Base-by-base conservation (phyloP, 768 basidiomycete species). In the Podaxis sp. region DNA sequence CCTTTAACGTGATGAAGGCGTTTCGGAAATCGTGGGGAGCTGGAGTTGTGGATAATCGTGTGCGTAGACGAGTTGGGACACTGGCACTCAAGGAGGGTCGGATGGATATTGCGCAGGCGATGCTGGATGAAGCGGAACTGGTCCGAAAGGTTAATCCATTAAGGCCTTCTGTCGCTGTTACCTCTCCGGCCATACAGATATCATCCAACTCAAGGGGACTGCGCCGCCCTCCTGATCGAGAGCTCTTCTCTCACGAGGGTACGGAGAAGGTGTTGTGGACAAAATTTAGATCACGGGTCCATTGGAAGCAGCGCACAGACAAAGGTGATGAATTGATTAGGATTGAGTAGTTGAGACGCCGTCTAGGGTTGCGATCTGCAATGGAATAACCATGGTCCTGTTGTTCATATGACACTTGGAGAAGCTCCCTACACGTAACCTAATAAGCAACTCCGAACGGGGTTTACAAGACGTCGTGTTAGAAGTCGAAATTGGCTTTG, bases 11-110 rank as follows among this genome's bases (percentile, higher is more conserved):
- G 32, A 66, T 85, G 25, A 64, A 64, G 46, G 65, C 69, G 47
- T 90, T 86, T 69, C 74, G 74, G 64, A 68, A 68, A 55, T 74
- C 76, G 64, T 91, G 86, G 86, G 89, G 89, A 2, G 57, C 71
- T 18, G 70, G 69, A 25, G 73, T 87, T 4, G 81, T 81, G 64
- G 84, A 88, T 72, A 74, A 78, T 55, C 73, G 77, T 21, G 88
- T 91, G 21, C 79, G 82, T 66, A 80, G 85, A 60, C 82, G 86
- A 44, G 70, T 91, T 55, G 79, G 79, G 4, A 72, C 70, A 44
- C 74, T 88, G 50, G 89, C 88, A 32, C 66, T 87, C 57, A 88
- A 86, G 69, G 83, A 91, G 73, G 82, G 86, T 14, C 80, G 86
- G 48, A 70, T 75, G 62, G 84, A 84, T 66, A 80, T 88, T 60